Base-by-base conservation (phyloP, 768 basidiomycete species). In the Symmetrospora coprosmae region DNA sequence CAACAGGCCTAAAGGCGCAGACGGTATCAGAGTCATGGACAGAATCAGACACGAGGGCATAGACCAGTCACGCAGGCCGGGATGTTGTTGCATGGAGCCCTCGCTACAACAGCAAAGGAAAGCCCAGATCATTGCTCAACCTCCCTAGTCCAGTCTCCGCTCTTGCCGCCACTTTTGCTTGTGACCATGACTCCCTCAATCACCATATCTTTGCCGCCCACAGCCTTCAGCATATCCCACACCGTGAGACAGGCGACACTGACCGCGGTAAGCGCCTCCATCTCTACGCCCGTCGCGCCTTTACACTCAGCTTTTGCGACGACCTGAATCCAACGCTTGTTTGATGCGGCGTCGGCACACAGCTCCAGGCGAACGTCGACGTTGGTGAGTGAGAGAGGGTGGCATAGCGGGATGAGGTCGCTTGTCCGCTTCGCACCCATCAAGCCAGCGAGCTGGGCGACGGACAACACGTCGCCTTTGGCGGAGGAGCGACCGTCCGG, bases 151-250 rank as follows among this genome's bases (percentile, higher is more conserved):
- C 87, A 90, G 72, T 83, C 80, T 13, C 82, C 84, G 66, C 82
- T 83, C 71, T 76, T 77, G 17, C 87, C 88, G 13, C 87, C 88
- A 28, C 77, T 75, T 72, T 90, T 90, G 31, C 74, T 71, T 1
- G 75, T 74, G 2, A 88, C 83, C 64, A 78, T 73, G 35, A 88
- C 78, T 23, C 80, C 69, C 7, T 80, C 76, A 34, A 94, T 86
- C 61, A 79, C 73, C 86, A 92, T 89, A 60, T 86, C 84, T 69
- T 79, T 79, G n/a, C 87, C 89, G 0, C 85, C 87, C 1, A 87
- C 82, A 4, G 84, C 84, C 73, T 91, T 90, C 30, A 90, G 78
- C 88, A 92, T 90, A 69, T 89, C 87, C 85, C 87, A 92, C 14
- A 90, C 81, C 1, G 86, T 87, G 53, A 91, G 74, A 31, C 86